phyloP scores from a whole-genome alignment of 805 yeast species.

The Hanseniaspora thailandica region DNA sequence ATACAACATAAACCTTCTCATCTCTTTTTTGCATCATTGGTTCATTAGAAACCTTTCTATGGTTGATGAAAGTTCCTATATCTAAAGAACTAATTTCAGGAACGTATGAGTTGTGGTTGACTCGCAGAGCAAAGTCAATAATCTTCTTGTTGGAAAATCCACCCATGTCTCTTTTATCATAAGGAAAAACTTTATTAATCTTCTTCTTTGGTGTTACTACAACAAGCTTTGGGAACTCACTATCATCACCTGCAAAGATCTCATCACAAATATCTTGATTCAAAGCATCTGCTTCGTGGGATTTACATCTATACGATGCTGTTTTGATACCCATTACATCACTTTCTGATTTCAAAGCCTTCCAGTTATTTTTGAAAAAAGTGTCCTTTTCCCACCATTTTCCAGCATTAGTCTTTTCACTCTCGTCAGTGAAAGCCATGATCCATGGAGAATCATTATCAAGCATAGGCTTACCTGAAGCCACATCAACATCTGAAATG shows the following conservation, averaged over 20 bases:
- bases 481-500: conserved; percentile 37
- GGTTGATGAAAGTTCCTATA: background rate
- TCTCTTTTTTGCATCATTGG: background rate
- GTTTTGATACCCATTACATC: conserved; percentile 29
- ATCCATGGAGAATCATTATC: conserved; percentile 33
- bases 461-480: background rate
- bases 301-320: conserved; percentile 51
- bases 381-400: conserved; percentile 1
- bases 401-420: background rate
- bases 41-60: background rate
- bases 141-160: conserved; percentile 24
- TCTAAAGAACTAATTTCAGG: conserved; percentile 22
- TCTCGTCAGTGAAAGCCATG: background rate
- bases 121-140: conserved; percentile 36
- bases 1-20: conserved; percentile 35
- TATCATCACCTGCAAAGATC: conserved; percentile 35
- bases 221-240: conserved; percentile 33
- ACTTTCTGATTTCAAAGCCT: conserved; percentile 40
- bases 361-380: conserved; percentile 45
- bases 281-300: background rate
- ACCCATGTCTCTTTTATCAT: conserved; percentile 20
- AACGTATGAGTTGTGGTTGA: conserved; percentile 37
- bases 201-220: conserved; percentile 42
- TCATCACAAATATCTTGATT: conserved; percentile 41
- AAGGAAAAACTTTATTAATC: conserved; percentile 23